Conservation (phyloP, 1,284 basidiomycete species). For the Cystobasidium pallidum region DNA sequence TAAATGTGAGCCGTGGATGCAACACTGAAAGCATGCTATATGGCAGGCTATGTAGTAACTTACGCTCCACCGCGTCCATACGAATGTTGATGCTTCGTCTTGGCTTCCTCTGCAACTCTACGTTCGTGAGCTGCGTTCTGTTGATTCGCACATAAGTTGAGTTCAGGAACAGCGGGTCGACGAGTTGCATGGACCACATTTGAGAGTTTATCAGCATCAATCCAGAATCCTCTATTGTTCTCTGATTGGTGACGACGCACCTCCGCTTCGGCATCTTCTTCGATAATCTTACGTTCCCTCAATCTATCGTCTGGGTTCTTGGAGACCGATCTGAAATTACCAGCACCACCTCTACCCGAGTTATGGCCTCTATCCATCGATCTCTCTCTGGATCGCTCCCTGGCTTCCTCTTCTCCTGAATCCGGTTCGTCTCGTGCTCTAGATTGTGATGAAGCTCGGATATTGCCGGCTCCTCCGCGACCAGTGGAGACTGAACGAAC, state of each 20-base stretch:
- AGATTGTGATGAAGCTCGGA: slow-evolving; percentile 32
- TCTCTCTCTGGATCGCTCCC: slow-evolving; percentile 35
- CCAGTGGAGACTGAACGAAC: slow-evolving; percentile 33
- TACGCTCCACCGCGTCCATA: slow-evolving; percentile 45
- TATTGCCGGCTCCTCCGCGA: slow-evolving; percentile 44
- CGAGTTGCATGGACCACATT: too few relatives aligned
- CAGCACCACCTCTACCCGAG: slow-evolving; percentile 41
- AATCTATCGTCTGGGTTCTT: slow-evolving; percentile 24
- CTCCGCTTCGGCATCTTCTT: slow-evolving; percentile 25
- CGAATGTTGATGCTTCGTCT: slow-evolving; percentile 30
- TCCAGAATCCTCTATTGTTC: too few relatives aligned
- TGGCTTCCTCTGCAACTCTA: slow-evolving; percentile 14
- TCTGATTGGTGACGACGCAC: slow-evolving; percentile 7
- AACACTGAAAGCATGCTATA: too few relatives aligned
- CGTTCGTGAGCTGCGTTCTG: slow-evolving; percentile 29
- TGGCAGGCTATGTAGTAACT: too few relatives aligned
- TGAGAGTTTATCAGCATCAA: too few relatives aligned
- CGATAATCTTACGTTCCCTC: slow-evolving; percentile 10
- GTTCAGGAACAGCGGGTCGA: too few relatives aligned
- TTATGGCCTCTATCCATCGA: slow-evolving; percentile 30
- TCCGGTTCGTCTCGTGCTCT: slow-evolving; percentile 25
- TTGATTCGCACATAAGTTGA: not conserved
- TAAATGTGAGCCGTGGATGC: too few relatives aligned
- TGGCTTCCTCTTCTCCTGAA: slow-evolving; percentile 33
- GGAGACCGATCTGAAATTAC: slow-evolving; percentile 38